Evolutionary conservation across 2,329 filamentous ascomycete genomes (phyloP).

Genomic region (Calonectria henricotiae): DNA sequence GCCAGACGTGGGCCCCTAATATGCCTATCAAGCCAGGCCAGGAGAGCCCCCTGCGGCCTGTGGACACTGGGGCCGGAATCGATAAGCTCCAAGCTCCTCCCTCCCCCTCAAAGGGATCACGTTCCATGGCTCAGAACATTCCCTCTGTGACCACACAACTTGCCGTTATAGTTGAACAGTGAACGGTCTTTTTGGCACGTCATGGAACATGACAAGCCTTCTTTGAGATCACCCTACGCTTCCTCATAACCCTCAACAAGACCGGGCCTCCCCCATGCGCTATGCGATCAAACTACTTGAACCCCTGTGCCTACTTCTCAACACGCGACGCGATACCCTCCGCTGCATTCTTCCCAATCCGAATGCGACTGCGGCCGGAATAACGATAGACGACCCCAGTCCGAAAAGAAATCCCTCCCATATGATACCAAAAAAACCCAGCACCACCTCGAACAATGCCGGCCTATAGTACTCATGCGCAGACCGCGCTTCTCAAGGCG

Average conservation of each 20-base stretch:
- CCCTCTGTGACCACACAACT: conserved; percentile 33
- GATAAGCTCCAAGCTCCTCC: conserved; percentile 46
- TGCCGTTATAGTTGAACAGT: conserved; percentile 38
- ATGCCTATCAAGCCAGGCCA: conserved; percentile 18
- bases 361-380: conserved; percentile 36
- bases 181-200: conserved; percentile 28
- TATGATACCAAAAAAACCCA: conserved; percentile 34
- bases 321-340: conserved; percentile 53
- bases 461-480: conserved; percentile 62
- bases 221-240: conserved; percentile 35
- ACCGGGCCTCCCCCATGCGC: conserved; percentile 35
- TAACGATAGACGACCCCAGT: conserved; percentile 11
- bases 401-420: background rate
- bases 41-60: conserved; percentile 12
- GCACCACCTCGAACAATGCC: conserved; percentile 55
- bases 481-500: conserved; percentile 72
- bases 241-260: conserved; percentile 36
- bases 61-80: conserved; percentile 39
- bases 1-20: conserved; percentile 16
- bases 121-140: conserved; percentile 37
- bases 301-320: conserved; percentile 38
- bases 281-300: conserved; percentile 44
- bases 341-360: conserved; percentile 35
- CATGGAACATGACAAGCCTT: conserved; percentile 41
- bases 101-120: conserved; percentile 34